phyloP scores from a whole-genome alignment of 345 rosid species.

The Syzygium grande region DNA sequence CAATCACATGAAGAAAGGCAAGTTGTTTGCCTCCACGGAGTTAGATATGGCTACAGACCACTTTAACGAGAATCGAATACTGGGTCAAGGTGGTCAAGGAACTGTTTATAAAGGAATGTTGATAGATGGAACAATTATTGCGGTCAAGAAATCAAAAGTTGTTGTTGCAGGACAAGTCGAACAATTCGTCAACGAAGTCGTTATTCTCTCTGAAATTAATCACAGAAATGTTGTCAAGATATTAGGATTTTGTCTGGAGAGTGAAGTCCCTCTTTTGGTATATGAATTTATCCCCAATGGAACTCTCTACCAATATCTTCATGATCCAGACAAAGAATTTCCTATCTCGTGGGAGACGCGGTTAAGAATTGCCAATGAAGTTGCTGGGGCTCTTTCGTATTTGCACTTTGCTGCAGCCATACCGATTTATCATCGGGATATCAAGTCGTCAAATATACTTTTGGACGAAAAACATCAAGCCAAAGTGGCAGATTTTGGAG shows the following conservation, averaged over 20 bases:
- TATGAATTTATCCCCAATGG: no score
- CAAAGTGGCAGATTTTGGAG: conserved; percentile 15
- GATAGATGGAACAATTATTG: conserved; percentile 5
- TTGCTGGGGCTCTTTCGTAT: no score
- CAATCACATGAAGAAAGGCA: no score
- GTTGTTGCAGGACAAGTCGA: neutral
- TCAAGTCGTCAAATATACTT: neutral
- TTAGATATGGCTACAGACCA: no score
- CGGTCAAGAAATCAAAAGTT: conserved; percentile 2
- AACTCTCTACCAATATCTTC: no score
- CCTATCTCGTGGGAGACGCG: no score
- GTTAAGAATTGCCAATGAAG: no score
- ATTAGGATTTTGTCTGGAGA: conserved; percentile 4
- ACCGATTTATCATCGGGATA: no score
- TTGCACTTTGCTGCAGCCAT: no score
- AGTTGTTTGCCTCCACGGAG: no score
- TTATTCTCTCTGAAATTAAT: conserved; percentile 1
- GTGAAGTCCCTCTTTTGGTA: conserved; percentile 6
- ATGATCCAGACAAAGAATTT: no score
- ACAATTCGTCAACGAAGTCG: conserved; percentile 7
- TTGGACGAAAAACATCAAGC: conserved; percentile 9
- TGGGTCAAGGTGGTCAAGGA: neutral
- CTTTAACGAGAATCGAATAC: no score
- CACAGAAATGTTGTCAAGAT: conserved; percentile 7
- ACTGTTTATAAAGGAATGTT: conserved; percentile 8